Conservation (phyloP, 495 filamentous ascomycete genomes). For the Niebla homalea region DNA sequence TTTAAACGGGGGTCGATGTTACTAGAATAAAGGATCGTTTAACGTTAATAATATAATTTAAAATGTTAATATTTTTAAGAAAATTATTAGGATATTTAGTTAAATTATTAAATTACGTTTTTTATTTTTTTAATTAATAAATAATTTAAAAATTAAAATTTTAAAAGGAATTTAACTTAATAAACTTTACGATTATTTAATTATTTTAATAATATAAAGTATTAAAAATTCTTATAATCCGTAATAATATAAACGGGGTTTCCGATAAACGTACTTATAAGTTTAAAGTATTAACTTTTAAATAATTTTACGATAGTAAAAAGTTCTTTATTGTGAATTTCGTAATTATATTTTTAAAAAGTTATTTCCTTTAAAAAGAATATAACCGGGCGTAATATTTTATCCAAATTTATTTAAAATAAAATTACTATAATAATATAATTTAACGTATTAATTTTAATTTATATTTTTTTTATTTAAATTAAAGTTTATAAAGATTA, state of each 20-base stretch:
- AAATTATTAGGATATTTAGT: neutral
- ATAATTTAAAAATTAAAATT: neutral
- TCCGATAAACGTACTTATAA: neutral
- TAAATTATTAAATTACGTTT: neutral
- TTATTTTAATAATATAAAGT: neutral
- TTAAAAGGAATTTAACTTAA: neutral
- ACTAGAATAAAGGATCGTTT: neutral
- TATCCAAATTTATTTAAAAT: neutral
- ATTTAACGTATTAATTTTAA: neutral
- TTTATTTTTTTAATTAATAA: neutral
- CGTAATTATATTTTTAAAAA: too few species aligned
- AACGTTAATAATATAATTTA: neutral
- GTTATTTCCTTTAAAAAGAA: neutral
- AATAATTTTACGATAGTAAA: too few species aligned
- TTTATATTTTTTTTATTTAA: neutral
- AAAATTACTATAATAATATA: neutral
- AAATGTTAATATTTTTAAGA: neutral
- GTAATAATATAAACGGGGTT: neutral
- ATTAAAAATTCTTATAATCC: neutral
- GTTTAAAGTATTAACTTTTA: constrained; percentile 1
- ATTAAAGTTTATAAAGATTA: neutral
- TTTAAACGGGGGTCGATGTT: neutral
- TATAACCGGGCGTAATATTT: neutral
- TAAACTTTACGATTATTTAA: too few species aligned
- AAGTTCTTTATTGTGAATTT: too few species aligned